A percentile compares a stretch with the other conserved stretches of the same genome.
These are phyloP conservation scores for Aspergillus aculeatus DNA, from an alignment of 2,329 filamentous ascomycete species.

Conservation along the genomic window DNA sequence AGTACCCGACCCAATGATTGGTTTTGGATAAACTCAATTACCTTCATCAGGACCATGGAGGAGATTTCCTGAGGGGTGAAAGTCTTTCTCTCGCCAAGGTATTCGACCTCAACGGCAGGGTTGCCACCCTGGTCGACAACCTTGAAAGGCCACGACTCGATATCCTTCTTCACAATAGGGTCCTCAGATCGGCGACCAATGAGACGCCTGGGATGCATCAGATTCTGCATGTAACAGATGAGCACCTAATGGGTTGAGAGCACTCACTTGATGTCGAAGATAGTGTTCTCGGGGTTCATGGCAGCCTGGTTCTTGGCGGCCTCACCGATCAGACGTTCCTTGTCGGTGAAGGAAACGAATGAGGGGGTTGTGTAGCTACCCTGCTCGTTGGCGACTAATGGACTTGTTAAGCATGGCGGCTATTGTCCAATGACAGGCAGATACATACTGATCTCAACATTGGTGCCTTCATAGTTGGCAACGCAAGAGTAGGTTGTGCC, in stretches of 20 bases:
- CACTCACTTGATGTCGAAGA: slow-evolving; percentile 97
- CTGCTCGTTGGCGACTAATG: slow-evolving; percentile 92
- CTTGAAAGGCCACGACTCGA: slow-evolving; percentile 99
- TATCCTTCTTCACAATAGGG: slow-evolving; percentile 96
- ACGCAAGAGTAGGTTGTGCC: slow-evolving; percentile 99
- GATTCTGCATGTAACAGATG: neutral
- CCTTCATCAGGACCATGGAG: slow-evolving; percentile 97
- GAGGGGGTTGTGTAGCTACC: slow-evolving; percentile 98
- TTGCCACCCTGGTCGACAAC: slow-evolving; percentile 84
- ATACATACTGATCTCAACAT: slow-evolving; percentile 92
- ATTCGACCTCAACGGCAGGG: slow-evolving; percentile 92
- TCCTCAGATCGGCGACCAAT: slow-evolving; percentile 96
- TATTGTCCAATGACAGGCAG: neutral
- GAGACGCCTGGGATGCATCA: slow-evolving; percentile 67
- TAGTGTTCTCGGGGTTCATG: slow-evolving; percentile 97
- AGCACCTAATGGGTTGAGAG: neutral
- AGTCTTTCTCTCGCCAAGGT: slow-evolving; percentile 88
- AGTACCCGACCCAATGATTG: slow-evolving; percentile 19
- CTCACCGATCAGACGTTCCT: slow-evolving; percentile 99
- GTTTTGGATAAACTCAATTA: slow-evolving; percentile 40
- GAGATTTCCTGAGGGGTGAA: slow-evolving; percentile 99
- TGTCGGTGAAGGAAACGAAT: slow-evolving; percentile 97
- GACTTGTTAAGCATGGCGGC: neutral
- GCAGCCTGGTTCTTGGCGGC: slow-evolving; percentile 99
- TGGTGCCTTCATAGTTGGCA: slow-evolving; percentile 98